phyloP scores from a whole-genome alignment of 768 basidiomycete species.

The Mycena haematopus region DNA sequence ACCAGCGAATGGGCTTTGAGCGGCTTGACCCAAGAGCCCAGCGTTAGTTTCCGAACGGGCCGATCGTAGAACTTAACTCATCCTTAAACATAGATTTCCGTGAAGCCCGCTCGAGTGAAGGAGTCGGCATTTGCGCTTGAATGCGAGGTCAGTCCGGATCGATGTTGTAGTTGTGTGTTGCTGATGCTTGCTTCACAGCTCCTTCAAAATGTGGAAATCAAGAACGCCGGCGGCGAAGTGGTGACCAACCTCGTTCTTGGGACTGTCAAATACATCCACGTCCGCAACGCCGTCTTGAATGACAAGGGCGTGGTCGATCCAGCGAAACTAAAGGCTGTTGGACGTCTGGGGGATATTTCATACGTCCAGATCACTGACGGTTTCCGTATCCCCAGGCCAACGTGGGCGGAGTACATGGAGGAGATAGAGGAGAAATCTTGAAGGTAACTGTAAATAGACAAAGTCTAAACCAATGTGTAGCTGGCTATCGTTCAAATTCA shows the following conservation, averaged over 20 bases:
- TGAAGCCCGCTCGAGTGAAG: slow-evolving; percentile 61
- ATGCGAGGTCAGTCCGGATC: slow-evolving; percentile 49
- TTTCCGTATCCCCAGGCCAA: slow-evolving; percentile 64
- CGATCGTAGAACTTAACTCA: slow-evolving; percentile 10
- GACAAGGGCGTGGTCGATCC: slow-evolving; percentile 52
- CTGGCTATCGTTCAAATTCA: background rate
- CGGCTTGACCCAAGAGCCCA: slow-evolving; percentile 62
- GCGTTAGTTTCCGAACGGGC: slow-evolving; percentile 47
- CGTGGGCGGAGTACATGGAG: slow-evolving; percentile 57
- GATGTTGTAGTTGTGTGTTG: background rate
- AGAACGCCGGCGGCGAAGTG: slow-evolving; percentile 43
- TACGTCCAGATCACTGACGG: slow-evolving; percentile 50
- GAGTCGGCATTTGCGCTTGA: slow-evolving; percentile 72
- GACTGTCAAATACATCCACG: slow-evolving; percentile 60
- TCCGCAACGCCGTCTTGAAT: slow-evolving; percentile 59
- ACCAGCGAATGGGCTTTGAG: slow-evolving; percentile 67
- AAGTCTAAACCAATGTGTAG: too few species aligned
- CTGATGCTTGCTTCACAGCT: slow-evolving; percentile 47
- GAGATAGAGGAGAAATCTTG: slow-evolving; percentile 57
- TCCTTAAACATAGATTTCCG: slow-evolving; percentile 43
- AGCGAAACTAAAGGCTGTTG: slow-evolving; percentile 53
- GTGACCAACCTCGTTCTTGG: slow-evolving; percentile 56
- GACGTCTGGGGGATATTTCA: slow-evolving; percentile 59
- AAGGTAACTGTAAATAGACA: slow-evolving; percentile 1
- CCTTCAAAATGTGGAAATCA: slow-evolving; percentile 48